Percentiles rank a stretch among this genome's conserved stretches.
phyloP scores from a whole-genome alignment of 2,329 filamentous ascomycete species.

The Raffaelea ambrosiae region DNA sequence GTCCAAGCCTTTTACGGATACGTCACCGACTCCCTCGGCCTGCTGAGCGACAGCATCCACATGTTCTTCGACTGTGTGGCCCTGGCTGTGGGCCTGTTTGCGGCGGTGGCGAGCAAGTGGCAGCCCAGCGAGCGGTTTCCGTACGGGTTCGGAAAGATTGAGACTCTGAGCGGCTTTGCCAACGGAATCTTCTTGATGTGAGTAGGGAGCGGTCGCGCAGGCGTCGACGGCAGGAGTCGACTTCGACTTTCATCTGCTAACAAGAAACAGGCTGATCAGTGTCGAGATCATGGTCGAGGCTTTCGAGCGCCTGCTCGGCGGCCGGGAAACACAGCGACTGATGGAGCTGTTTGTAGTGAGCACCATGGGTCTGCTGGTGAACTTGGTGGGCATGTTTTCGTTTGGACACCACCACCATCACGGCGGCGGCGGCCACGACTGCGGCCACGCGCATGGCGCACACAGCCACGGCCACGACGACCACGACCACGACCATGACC shows the following conservation, averaged over 20 bases:
- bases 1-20: slow-evolving; percentile 93
- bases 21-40: slow-evolving; percentile 80
- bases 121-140: slow-evolving; percentile 81
- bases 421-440: slow-evolving; percentile 29
- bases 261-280: slow-evolving; percentile 65
- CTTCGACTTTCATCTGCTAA: not conserved
- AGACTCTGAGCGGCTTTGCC: slow-evolving; percentile 90
- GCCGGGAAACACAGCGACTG: slow-evolving; percentile 73
- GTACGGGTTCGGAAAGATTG: slow-evolving; percentile 94
- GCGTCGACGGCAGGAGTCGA: not conserved
- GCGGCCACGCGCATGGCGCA: slow-evolving; percentile 18
- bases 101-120: slow-evolving; percentile 95
- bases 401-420: slow-evolving; percentile 65
- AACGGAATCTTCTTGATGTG: slow-evolving; percentile 93
- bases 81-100: slow-evolving; percentile 79
- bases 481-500: slow-evolving; percentile 27
- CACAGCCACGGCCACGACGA: slow-evolving; percentile 27
- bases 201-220: slow-evolving; percentile 20
- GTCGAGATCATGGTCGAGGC: slow-evolving; percentile 95
- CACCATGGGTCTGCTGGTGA: slow-evolving; percentile 76
- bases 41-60: slow-evolving; percentile 97
- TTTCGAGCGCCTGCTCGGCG: slow-evolving; percentile 76
- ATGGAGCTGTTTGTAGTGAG: slow-evolving; percentile 86
- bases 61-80: slow-evolving; percentile 99
- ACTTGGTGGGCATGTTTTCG: slow-evolving; percentile 82